Evolutionary conservation across 345 rosid species (phyloP).

Genomic region (Dipteronia sinensis): DNA sequence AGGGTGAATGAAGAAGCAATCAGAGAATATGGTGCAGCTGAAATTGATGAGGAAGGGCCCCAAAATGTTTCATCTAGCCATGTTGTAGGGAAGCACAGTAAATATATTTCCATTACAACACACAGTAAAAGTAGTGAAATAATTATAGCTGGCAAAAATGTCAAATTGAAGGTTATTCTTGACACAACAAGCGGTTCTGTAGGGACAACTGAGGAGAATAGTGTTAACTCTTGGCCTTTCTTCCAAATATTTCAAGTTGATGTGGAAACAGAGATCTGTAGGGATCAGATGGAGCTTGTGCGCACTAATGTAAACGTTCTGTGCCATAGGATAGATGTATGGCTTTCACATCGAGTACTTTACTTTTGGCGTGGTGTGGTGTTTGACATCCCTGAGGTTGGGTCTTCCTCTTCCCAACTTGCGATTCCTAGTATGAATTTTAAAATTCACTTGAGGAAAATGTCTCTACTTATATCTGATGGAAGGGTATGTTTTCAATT

Average conservation of each 20-base stretch:
- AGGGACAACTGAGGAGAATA: conserved; percentile 37
- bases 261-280: conserved; percentile 47
- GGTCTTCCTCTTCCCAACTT: conserved; percentile 61
- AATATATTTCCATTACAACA: conserved; percentile 48
- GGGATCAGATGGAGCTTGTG: conserved; percentile 36
- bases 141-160: conserved; percentile 39
- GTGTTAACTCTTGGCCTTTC: conserved; percentile 57
- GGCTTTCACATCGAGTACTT: conserved; percentile 70
- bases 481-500: conserved; percentile 64
- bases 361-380: conserved; percentile 63
- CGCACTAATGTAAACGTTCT: conserved; percentile 41
- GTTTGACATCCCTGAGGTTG: conserved; percentile 50
- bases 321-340: conserved; percentile 58
- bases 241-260: conserved; percentile 56
- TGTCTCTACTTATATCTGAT: conserved; percentile 76
- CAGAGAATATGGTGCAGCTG: conserved; percentile 35
- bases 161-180: conserved; percentile 49
- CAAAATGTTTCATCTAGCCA: conserved; percentile 30
- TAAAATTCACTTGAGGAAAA: conserved; percentile 55
- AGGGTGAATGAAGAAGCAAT: conserved; percentile 31
- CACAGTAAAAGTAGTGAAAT: conserved; percentile 49
- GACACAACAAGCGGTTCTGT: conserved; percentile 52
- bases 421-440: conserved; percentile 41
- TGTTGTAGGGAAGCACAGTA: conserved; percentile 42
- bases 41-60: conserved; percentile 28